phyloP scores from a whole-genome alignment of 2,329 filamentous ascomycete genomes.

The Daldinia sp. region DNA sequence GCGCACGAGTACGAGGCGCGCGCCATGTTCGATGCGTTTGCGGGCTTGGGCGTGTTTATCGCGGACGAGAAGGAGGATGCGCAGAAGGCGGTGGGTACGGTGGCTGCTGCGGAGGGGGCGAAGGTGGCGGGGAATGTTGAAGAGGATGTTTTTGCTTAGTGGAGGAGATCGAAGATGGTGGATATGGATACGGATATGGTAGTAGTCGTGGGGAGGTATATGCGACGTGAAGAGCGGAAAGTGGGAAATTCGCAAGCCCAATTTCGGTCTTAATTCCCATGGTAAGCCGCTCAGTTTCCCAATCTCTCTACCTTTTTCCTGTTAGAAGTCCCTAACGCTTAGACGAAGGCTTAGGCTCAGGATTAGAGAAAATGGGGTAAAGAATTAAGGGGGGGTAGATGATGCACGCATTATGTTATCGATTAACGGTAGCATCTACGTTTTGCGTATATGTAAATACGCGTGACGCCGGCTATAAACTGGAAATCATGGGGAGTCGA shows the following conservation, averaged over 20 bases:
- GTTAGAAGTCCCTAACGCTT: no score
- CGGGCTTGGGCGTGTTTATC: constrained; percentile 87
- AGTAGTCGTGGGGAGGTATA: no score
- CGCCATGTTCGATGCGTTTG: constrained; percentile 88
- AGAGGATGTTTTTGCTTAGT: neutral
- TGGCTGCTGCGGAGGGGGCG: constrained; percentile 54
- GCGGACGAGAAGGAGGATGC: constrained; percentile 75
- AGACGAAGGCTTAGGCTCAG: no score
- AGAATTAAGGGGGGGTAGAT: neutral
- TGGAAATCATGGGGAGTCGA: constrained; percentile 2
- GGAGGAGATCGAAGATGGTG: no score
- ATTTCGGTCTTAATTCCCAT: no score
- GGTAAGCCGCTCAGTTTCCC: no score
- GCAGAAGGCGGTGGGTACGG: constrained; percentile 51
- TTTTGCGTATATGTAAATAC: neutral
- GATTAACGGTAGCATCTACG: no score
- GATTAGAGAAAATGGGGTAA: neutral
- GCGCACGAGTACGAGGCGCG: constrained; percentile 84
- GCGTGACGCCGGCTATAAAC: neutral
- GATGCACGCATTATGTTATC: neutral
- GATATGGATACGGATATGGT: no score
- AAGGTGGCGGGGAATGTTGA: constrained; percentile 32
- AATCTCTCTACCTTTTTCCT: no score
- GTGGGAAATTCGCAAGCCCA: neutral
- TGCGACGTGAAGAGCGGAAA: neutral